Evolutionary conservation across 2,329 filamentous ascomycete genomes (phyloP).

Genomic region (Davidsoniella eucalypti): DNA sequence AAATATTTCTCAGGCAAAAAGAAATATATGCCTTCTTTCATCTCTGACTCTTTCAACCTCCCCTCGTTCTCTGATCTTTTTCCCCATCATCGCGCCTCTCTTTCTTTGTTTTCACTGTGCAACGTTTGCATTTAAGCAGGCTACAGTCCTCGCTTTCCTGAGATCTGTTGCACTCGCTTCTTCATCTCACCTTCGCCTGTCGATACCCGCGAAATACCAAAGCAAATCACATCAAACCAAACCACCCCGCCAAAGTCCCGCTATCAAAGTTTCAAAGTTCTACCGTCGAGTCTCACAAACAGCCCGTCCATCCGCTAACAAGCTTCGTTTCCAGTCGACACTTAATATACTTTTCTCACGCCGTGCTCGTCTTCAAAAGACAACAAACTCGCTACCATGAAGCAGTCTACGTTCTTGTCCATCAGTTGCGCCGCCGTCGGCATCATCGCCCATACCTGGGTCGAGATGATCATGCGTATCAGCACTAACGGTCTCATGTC

Average conservation of each 20-base stretch:
- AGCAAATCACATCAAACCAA: too few species aligned
- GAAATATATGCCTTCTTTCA: too few species aligned
- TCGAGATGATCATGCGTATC: constrained; percentile 59
- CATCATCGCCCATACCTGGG: constrained; percentile 55
- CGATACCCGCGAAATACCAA: too few species aligned
- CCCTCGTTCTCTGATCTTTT: background rate
- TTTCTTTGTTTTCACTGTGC: background rate
- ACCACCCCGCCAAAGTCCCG: too few species aligned
- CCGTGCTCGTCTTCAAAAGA: background rate
- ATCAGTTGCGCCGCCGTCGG: background rate
- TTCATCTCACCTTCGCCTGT: background rate
- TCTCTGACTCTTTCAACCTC: background rate
- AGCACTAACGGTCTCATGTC: constrained; percentile 57
- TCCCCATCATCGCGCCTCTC: background rate
- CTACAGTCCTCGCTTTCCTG: background rate
- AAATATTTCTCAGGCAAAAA: too few species aligned
- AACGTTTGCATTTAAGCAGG: too few species aligned
- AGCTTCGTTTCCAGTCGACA: too few species aligned
- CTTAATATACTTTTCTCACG: background rate
- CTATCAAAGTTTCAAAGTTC: too few species aligned
- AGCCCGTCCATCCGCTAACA: too few species aligned
- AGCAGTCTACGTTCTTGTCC: background rate
- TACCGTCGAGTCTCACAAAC: too few species aligned
- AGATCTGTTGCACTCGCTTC: background rate
- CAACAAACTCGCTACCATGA: background rate